Conservation (phyloP, 768 basidiomycete species). For the Boletus coccyginus region DNA sequence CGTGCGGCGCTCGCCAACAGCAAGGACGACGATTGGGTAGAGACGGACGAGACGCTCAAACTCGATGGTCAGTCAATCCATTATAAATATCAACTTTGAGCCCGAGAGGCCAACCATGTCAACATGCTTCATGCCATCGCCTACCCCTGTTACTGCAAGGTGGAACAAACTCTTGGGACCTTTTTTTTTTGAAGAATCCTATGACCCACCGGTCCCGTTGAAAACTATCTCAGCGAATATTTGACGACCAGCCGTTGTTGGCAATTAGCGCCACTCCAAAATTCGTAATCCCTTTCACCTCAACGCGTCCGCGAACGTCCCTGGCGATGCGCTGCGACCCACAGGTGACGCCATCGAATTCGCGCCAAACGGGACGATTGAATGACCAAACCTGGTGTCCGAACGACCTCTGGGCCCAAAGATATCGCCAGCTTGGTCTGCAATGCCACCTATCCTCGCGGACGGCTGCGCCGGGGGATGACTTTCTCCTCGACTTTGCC, state of each 20-base stretch:
- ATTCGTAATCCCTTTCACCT: not conserved
- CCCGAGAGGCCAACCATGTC: no score
- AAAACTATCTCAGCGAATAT: no score
- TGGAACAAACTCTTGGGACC: no score
- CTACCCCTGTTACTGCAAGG: not conserved
- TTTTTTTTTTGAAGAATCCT: no score
- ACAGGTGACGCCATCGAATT: not conserved
- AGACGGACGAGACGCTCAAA: conserved; percentile 20
- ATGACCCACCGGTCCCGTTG: no score
- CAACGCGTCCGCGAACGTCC: not conserved
- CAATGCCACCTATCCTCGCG: not conserved
- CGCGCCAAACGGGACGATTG: not conserved
- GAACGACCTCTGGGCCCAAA: not conserved
- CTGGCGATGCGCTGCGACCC: not conserved
- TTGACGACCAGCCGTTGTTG: no score
- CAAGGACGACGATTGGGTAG: conserved; percentile 6
- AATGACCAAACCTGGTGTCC: not conserved
- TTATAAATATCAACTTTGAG: conserved; percentile 25
- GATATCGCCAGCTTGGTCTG: conserved; percentile 1
- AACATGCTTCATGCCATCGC: no score
- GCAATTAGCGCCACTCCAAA: no score
- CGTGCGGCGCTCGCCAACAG: conserved; percentile 29
- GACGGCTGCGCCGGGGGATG: not conserved
- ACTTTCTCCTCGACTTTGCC: not conserved
- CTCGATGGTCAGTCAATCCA: conserved; percentile 31